Percentiles rank a stretch among this genome's conserved stretches.
Conservation (phyloP, 306 rosid genomes). For the Bauhinia variegata region DNA sequence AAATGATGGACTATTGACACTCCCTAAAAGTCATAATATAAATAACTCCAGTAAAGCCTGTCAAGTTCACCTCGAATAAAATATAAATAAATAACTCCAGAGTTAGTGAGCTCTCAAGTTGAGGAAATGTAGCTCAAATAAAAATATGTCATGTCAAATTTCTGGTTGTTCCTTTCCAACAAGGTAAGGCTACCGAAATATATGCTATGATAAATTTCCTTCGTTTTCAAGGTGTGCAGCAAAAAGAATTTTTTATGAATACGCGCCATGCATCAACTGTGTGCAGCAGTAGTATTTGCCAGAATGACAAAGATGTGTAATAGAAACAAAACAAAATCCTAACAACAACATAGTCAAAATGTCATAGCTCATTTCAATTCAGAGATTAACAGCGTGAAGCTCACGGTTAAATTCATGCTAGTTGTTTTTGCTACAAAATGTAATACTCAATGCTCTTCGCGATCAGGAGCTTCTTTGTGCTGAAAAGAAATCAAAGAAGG, state of each 20-base stretch:
- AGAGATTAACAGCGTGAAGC: conserved; percentile 31
- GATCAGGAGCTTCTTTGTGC: conserved; percentile 24
- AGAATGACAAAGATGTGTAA: conserved; percentile 9
- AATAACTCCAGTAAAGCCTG: too few relatives aligned
- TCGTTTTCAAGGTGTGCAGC: conserved; percentile 8
- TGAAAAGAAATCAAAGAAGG: conserved; percentile 53
- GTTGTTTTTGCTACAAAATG: conserved; percentile 9
- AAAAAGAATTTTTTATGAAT: conserved; percentile 19
- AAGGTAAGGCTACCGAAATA: conserved; percentile 2
- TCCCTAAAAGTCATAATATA: too few relatives aligned
- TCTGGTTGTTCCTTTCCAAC: conserved; percentile 18
- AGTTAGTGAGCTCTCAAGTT: too few relatives aligned
- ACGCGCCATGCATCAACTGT: conserved; percentile 8
- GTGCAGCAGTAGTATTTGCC: background rate
- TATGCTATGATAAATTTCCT: conserved; percentile 13
- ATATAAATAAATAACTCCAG: too few relatives aligned
- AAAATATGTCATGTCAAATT: background rate
- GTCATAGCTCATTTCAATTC: background rate
- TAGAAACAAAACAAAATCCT: background rate
- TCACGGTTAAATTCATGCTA: conserved; percentile 24
- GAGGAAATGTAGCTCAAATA: too few relatives aligned
- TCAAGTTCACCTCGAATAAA: too few relatives aligned
- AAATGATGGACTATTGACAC: too few relatives aligned
- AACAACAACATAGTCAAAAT: conserved; percentile 17
- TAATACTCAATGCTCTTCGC: background rate